Percentiles rank a stretch among this genome's conserved stretches.
Conservation (phyloP, 768 basidiomycete genomes). For the Psilocybe azurescens region DNA sequence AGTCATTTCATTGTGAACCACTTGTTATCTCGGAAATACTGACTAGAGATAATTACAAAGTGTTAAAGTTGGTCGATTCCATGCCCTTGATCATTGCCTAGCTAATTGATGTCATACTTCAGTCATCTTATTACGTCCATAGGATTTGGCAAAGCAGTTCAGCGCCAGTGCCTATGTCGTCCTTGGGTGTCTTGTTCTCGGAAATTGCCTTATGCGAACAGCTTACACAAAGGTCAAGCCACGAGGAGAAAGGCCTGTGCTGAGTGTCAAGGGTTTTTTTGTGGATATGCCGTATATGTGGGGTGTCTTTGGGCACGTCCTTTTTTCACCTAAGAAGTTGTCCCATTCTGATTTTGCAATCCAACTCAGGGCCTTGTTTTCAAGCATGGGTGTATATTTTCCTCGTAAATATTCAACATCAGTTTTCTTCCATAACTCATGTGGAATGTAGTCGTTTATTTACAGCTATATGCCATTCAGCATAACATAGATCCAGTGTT, state of each 20-base stretch:
- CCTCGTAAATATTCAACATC: no score
- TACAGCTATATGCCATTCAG: no score
- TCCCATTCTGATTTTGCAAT: no score
- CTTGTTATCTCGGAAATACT: no score
- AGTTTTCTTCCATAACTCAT: no score
- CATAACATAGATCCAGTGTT: no score
- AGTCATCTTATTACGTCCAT: slow-evolving; percentile 30
- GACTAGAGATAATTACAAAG: no score
- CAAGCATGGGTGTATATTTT: no score
- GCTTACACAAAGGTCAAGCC: neutral
- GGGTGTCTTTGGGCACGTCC: no score
- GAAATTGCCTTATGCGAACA: slow-evolving; percentile 31
- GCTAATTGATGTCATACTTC: neutral
- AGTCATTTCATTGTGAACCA: neutral
- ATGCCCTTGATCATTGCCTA: neutral
- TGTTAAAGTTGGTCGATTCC: neutral
- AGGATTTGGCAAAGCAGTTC: slow-evolving; percentile 33
- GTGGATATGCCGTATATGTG: slow-evolving; percentile 30
- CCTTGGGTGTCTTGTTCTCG: slow-evolving; percentile 25
- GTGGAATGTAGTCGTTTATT: no score
- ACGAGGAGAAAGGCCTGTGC: slow-evolving; percentile 3
- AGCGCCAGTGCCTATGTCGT: slow-evolving; percentile 29
- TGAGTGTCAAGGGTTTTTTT: slow-evolving; percentile 31
- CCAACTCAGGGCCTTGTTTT: no score
- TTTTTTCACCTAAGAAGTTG: no score